These are phyloP conservation scores for Fusarium napiforme DNA, from an alignment of 2,329 filamentous ascomycete species.

Conservation along the genomic window DNA sequence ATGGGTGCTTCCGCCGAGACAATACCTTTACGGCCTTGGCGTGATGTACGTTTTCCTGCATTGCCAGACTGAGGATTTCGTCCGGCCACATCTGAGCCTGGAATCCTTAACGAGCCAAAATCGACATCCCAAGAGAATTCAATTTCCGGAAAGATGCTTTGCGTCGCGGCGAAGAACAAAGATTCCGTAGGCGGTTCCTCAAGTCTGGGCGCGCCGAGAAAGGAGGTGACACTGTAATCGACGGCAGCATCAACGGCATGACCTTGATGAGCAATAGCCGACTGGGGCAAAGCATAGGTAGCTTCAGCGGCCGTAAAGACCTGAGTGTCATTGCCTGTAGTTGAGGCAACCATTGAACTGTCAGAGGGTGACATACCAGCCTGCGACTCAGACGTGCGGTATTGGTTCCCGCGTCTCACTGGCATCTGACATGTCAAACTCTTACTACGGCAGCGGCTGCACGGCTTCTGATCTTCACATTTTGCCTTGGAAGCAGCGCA, in stretches of 20 bases:
- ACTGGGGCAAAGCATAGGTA: slow-evolving; percentile 24
- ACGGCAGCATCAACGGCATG: slow-evolving; percentile 21
- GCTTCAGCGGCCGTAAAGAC: slow-evolving; percentile 31
- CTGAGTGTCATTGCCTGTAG: slow-evolving; percentile 31
- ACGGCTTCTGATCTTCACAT: slow-evolving; percentile 44
- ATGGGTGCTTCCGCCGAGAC: slow-evolving; percentile 12
- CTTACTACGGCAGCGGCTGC: slow-evolving; percentile 43
- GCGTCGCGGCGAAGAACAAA: slow-evolving; percentile 27
- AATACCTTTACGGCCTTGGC: slow-evolving; percentile 23
- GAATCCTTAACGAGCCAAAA: slow-evolving; percentile 29
- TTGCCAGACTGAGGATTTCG: slow-evolving; percentile 24
- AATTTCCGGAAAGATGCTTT: slow-evolving; percentile 34
- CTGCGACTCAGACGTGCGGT: slow-evolving; percentile 42
- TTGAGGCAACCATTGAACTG: slow-evolving; percentile 37
- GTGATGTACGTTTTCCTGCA: slow-evolving; percentile 28
- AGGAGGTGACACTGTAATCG: slow-evolving; percentile 33
- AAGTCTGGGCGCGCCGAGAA: slow-evolving; percentile 24
- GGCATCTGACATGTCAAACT: slow-evolving; percentile 43
- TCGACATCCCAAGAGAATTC: slow-evolving; percentile 38
- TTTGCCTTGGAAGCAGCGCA: slow-evolving; percentile 45
- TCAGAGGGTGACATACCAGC: slow-evolving; percentile 40
- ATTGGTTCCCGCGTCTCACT: slow-evolving; percentile 39
- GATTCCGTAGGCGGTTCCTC: slow-evolving; percentile 26
- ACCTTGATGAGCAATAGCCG: slow-evolving; percentile 22
- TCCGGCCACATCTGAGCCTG: slow-evolving; percentile 14